phyloP scores from a whole-genome alignment of 176 grass and related monocot species.

The Carex myosuroides region DNA sequence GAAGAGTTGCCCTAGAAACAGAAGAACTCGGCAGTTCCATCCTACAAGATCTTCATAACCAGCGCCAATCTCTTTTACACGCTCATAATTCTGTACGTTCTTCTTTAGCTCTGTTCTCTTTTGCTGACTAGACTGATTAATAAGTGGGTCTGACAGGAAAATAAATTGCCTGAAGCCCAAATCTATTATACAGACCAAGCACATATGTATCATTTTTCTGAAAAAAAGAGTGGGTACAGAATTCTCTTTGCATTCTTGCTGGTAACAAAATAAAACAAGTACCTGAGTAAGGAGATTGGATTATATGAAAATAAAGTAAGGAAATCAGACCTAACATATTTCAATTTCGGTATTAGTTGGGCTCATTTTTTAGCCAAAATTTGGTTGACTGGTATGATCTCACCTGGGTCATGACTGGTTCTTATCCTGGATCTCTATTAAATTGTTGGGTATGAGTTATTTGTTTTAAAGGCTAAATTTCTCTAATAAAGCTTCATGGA shows the following conservation, averaged over 20 bases:
- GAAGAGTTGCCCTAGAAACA: slow-evolving; percentile 66
- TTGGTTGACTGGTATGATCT: background rate
- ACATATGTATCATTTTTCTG: background rate
- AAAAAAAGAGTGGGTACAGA: background rate
- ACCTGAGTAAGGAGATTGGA: background rate
- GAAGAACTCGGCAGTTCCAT: slow-evolving; percentile 83
- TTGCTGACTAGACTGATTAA: background rate
- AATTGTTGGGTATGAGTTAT: background rate
- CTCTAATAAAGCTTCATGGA: slow-evolving; percentile 52
- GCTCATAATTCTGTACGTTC: slow-evolving; percentile 69
- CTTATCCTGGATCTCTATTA: background rate
- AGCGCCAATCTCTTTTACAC: slow-evolving; percentile 90
- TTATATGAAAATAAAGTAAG: background rate
- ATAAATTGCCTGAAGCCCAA: background rate
- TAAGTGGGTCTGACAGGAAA: background rate
- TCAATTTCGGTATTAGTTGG: background rate
- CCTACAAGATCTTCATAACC: slow-evolving; percentile 88
- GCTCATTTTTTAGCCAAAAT: background rate
- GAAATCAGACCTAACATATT: background rate
- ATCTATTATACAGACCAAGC: background rate
- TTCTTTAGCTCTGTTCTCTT: slow-evolving; percentile 8
- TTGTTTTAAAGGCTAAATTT: background rate
- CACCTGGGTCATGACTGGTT: background rate
- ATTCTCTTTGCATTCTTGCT: background rate
- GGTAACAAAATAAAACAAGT: background rate